Percentiles rank a stretch among this genome's conserved stretches.
These are phyloP conservation scores for Microdochium paspali DNA, from an alignment of 2,329 filamentous ascomycete genomes.

Conservation along the genomic window DNA sequence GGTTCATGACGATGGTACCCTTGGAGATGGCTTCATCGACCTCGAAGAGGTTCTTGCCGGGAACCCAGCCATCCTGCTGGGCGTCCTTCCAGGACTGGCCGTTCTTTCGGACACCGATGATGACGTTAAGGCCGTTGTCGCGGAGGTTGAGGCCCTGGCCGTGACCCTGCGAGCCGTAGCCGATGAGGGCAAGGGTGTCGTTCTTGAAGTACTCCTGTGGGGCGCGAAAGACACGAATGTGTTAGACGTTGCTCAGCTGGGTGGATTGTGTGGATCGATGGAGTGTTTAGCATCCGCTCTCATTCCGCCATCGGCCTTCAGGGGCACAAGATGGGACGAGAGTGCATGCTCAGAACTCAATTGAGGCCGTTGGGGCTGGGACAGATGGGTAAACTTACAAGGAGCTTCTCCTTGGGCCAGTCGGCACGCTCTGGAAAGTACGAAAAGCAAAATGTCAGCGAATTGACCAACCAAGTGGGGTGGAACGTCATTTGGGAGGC, in stretches of 20 bases:
- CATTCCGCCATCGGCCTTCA: not conserved
- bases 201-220: conserved; percentile 96
- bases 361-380: conserved; percentile 1
- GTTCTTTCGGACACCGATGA: conserved; percentile 96
- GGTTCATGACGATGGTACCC: conserved; percentile 97
- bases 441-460: conserved; percentile 4
- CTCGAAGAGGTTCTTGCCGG: conserved; percentile 98
- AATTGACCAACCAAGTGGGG: conserved; percentile 3
- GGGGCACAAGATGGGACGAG: not conserved
- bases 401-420: conserved; percentile 97
- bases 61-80: conserved; percentile 92
- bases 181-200: conserved; percentile 97
- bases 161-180: conserved; percentile 96
- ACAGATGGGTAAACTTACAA: conserved; percentile 49
- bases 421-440: conserved; percentile 73
- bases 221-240: conserved; percentile 8
- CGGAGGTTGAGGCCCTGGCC: conserved; percentile 99
- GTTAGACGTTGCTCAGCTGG: conserved; percentile 3
- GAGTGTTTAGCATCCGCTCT: conserved; percentile 1
- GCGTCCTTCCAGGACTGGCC: conserved; percentile 98
- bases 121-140: conserved; percentile 99
- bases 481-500: not conserved
- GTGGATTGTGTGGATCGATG: not conserved
- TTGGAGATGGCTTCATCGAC: conserved; percentile 91
- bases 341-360: not conserved